phyloP scores from a whole-genome alignment of 2,329 filamentous ascomycete genomes.

The Xylaria sp. region DNA sequence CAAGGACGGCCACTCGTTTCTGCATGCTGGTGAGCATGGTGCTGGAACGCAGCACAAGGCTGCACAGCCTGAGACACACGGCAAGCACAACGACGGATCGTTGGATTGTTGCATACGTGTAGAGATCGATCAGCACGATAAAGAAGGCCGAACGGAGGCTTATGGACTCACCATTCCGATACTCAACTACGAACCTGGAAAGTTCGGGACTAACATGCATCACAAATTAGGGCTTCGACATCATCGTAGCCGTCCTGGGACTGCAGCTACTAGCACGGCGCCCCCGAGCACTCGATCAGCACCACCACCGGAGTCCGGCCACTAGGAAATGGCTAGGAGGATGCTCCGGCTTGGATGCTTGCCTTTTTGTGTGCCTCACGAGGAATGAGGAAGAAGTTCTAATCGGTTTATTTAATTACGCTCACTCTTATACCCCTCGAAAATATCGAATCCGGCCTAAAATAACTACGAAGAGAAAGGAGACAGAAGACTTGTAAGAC shows the following conservation, averaged over 20 bases:
- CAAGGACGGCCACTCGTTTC: slow-evolving; percentile 75
- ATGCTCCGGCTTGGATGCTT: slow-evolving; percentile 16
- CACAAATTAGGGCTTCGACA: slow-evolving; percentile 43
- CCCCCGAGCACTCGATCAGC: slow-evolving; percentile 43
- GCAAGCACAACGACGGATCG: slow-evolving; percentile 66
- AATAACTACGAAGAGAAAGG: slow-evolving; percentile 1
- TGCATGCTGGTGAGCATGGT: slow-evolving; percentile 80
- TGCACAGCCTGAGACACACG: slow-evolving; percentile 65
- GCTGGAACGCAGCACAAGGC: slow-evolving; percentile 84
- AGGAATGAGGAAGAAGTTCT: not conserved
- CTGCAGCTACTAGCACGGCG: slow-evolving; percentile 41
- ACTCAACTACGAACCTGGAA: slow-evolving; percentile 57
- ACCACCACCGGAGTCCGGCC: slow-evolving; percentile 42
- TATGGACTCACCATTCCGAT: slow-evolving; percentile 90
- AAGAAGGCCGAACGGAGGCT: slow-evolving; percentile 79
- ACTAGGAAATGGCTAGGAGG: slow-evolving; percentile 31
- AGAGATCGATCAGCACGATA: slow-evolving; percentile 86
- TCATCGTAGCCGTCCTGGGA: slow-evolving; percentile 47
- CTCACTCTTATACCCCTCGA: slow-evolving; percentile 25
- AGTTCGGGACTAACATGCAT: slow-evolving; percentile 45
- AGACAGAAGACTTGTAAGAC: slow-evolving; percentile 17
- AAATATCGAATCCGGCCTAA: not conserved
- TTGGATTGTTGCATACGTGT: slow-evolving; percentile 88
- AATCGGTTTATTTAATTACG: slow-evolving; percentile 4
- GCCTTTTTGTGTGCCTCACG: not conserved